Evolutionary conservation across 345 rosid species (phyloP), one percentile per base, ranked within the genome.

Genomic region (Rhodomyrtus tomentosa): DNA sequence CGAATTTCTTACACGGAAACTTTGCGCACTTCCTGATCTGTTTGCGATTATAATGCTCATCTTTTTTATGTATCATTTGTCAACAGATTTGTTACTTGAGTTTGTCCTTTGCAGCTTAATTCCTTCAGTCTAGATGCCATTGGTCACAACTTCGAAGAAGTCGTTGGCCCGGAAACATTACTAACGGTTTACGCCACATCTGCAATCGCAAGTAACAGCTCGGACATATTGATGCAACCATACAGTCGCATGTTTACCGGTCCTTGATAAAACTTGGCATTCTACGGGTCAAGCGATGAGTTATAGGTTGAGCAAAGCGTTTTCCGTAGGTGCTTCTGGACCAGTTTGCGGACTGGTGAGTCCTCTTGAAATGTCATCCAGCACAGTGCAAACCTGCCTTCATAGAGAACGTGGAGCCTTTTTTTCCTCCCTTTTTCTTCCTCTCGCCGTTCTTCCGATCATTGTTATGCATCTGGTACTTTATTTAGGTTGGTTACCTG

Each of bases 251-350:
- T 45, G 6, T 73, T 24, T 73, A 14, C 38, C 8, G 18, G 10
- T 29, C 13, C 24, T 73, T 73, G 7, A 73, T 73, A 14, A 87
- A 89, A 18, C 87, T 87, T 84, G 85, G 89, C 87, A 90, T 85
- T 85, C 88, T 89, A 81, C 89, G 93, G 99, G 98, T 94, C 92
- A 96, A 42, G 90, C 94, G 38, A 89, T 89, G 87, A 96, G 98
- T 88, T 96, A 94, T 83, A 85, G 88, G 89, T 89, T 95, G 81
- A 89, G 90, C 90, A 93, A 92, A 88, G 86, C 91, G 25, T 95
- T 98, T 52, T 91, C 98, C 32, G 94, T 95, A 82, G 99, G 99
- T 86, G 98, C 98, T 55, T 96, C 99, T 0, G 98, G 99, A 84
- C 96, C 98, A 62, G 91, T 96, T 85, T 93, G 94, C 54, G 98